Evolutionary conservation across 306 rosid species (phyloP).

Genomic region (Dalbergia cultrata): DNA sequence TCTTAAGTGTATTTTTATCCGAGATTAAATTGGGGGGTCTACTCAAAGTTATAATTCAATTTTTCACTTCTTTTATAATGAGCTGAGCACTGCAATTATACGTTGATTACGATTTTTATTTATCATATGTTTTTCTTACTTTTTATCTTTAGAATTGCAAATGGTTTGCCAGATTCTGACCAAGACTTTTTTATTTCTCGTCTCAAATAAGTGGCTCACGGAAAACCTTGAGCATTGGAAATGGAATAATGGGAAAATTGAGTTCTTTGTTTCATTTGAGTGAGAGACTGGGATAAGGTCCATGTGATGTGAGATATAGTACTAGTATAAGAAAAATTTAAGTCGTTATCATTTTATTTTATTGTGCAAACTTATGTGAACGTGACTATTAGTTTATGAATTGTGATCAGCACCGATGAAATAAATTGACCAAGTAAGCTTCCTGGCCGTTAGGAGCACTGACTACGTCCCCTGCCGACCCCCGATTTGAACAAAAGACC

Average conservation of each 20-base stretch:
- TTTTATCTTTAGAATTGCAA: neutral
- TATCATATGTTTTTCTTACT: no score
- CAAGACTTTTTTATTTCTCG: no score
- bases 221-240: slow-evolving; percentile 1
- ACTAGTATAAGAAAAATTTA: no score
- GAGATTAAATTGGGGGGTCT: no score
- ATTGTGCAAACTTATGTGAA: slow-evolving; percentile 41
- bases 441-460: slow-evolving; percentile 31
- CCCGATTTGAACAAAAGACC: neutral
- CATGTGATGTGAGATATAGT: neutral
- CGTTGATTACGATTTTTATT: no score
- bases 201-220: no score
- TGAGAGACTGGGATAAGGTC: neutral
- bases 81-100: neutral
- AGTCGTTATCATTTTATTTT: no score
- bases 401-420: slow-evolving; percentile 25
- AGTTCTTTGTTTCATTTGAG: neutral
- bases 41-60: neutral
- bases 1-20: no score
- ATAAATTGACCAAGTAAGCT: slow-evolving; percentile 41
- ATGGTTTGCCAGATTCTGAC: slow-evolving; percentile 3
- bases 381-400: slow-evolving; percentile 20
- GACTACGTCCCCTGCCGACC: slow-evolving; percentile 43
- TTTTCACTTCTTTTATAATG: neutral
- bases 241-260: neutral